These are phyloP conservation scores for Eudorina sp. DNA, from an alignment of 139 green algal species.

Conservation along the genomic window DNA sequence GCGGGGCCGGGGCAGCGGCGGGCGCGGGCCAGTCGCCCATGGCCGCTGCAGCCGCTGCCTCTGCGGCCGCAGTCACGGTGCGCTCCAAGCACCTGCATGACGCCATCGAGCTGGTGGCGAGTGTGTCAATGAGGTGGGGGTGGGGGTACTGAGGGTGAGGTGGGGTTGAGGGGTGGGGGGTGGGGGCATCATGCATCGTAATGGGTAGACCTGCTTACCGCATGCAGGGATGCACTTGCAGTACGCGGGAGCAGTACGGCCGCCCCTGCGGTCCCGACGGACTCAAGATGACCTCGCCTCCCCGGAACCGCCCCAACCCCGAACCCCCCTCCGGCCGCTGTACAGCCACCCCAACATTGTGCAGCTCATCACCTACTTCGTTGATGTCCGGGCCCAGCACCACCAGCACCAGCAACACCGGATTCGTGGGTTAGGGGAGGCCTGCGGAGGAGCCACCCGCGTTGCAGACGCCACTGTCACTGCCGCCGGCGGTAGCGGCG, in stretches of 20 bases:
- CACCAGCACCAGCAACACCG: not conserved
- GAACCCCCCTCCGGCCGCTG: not conserved
- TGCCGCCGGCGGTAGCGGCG: not conserved
- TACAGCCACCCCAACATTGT: constrained; percentile 45
- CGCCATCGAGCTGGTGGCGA: constrained; percentile 41
- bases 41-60: not conserved
- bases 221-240: not conserved
- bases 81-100: constrained; percentile 42
- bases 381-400: not conserved
- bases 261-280: too few species aligned
- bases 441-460: too few species aligned
- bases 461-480: too few species aligned
- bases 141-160: not conserved
- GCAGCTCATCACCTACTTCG: constrained; percentile 47
- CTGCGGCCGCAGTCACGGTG: not conserved
- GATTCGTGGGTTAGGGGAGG: too few species aligned
- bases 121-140: constrained; percentile 13
- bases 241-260: too few species aligned
- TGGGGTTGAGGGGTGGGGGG: too few species aligned
- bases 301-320: not conserved
- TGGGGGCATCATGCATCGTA: too few species aligned
- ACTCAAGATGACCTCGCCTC: not conserved
- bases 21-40: not conserved
- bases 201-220: not conserved
- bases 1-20: not conserved